phyloP scores from a whole-genome alignment of 768 basidiomycete genomes.

The Pholiota conissans region DNA sequence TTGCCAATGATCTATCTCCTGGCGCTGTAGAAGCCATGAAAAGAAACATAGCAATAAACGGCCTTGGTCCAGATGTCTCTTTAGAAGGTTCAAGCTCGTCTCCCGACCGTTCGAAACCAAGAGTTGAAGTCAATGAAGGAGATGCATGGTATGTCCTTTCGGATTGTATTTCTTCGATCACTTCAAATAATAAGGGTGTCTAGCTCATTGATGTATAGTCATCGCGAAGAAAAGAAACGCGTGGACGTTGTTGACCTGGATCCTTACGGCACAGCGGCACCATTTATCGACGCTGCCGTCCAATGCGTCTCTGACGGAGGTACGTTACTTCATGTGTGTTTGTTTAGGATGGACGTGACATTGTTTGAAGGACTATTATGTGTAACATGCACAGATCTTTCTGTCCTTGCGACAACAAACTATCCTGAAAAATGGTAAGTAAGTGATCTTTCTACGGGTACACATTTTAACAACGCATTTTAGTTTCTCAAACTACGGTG shows the following conservation, averaged over 20 bases:
- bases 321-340: slow-evolving; percentile 27
- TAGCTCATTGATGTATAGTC: slow-evolving; percentile 89
- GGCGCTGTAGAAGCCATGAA: slow-evolving; percentile 84
- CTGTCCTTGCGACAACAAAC: slow-evolving; percentile 91
- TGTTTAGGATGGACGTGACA: background rate
- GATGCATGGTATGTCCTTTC: slow-evolving; percentile 78
- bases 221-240: slow-evolving; percentile 67
- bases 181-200: background rate
- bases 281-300: slow-evolving; percentile 94
- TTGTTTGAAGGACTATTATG: slow-evolving; percentile 74
- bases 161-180: background rate
- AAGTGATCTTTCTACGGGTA: background rate
- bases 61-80: slow-evolving; percentile 42
- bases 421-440: slow-evolving; percentile 94
- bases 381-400: slow-evolving; percentile 95
- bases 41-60: slow-evolving; percentile 83
- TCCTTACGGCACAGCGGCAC: slow-evolving; percentile 96
- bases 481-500: slow-evolving; percentile 95
- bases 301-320: slow-evolving; percentile 89
- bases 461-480: background rate
- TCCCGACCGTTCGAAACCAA: slow-evolving; percentile 20
- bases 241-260: slow-evolving; percentile 98
- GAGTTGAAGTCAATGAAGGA: slow-evolving; percentile 84
- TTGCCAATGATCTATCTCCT: slow-evolving; percentile 91
- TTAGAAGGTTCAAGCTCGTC: slow-evolving; percentile 22